Base-by-base conservation (phyloP, 2,329 filamentous ascomycete species). In the Aspergillus amoenus region DNA sequence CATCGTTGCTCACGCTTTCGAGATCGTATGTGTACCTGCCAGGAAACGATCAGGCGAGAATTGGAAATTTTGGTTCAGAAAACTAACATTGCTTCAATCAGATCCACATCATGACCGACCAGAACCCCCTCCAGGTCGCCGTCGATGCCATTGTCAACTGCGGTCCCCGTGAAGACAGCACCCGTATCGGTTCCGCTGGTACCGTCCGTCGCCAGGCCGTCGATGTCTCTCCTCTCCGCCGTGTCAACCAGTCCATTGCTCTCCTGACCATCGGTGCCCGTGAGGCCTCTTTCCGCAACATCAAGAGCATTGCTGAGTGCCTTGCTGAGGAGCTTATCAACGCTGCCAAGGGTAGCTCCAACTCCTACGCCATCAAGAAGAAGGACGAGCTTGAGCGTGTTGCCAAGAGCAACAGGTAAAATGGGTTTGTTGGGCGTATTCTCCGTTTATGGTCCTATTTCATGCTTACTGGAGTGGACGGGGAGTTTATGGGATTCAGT, bases 371-470 rank as follows among this genome's bases (percentile, higher is more conserved):
- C 76, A 99, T 99, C 89, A 99, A 99, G 92, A 99, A 99, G 92
- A 99, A 99, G 93, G 94, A 99, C 82, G 95, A 99, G 90, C 83
- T 99, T 84, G 94, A 99, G 90, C 94, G 94, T 94, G 94, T 99
- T 75, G 94, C 94, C 84, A 99, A 99, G 91, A 91, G 87, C 88
- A 99, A 99, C 89, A 91, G 94, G 89, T 99, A 97, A 93, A 93
- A 65, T 64, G 69, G 58, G 66, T 68, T 64, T 71, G 57, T 69
- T 71, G 67, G 68, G 65, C 66, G 64, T 68, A 65, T 71, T 75
- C 68, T 73, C 68, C 71, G 67, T 74, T 71, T 71, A 46, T 53
- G 67, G 68, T 71, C 65, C 70, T 72, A 62, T 66, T 71, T 72
- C 70, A 70, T 68, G 69, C 68, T 69, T 73, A 66, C 66, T 69